Conservation (phyloP, 371 early-diverging fungal species). For the Mortierella sp. region DNA sequence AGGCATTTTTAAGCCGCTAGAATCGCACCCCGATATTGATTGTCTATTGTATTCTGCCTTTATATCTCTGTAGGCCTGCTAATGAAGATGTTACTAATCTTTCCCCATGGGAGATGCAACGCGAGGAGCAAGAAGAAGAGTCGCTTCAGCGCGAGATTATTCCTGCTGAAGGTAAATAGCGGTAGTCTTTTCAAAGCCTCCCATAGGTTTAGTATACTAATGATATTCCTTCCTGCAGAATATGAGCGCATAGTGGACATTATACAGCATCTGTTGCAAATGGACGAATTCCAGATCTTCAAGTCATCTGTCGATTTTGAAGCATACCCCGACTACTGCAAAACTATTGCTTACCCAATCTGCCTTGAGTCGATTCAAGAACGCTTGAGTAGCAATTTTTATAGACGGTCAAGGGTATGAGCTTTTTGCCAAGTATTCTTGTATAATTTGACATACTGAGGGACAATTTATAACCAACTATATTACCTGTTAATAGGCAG, state of each 20-base stretch:
- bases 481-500: conserved; percentile 54
- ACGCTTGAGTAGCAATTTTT: conserved; percentile 69
- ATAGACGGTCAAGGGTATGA: conserved; percentile 69
- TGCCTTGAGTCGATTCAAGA: conserved; percentile 71
- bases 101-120: conserved; percentile 72
- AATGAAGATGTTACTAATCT: conserved; percentile 56
- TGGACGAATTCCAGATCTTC: conserved; percentile 71
- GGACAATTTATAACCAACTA: conserved; percentile 8
- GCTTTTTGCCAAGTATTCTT: neutral
- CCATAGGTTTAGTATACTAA: no score
- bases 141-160: conserved; percentile 56
- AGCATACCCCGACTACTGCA: conserved; percentile 74
- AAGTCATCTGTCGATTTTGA: conserved; percentile 76
- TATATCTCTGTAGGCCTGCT: conserved; percentile 26
- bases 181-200: no score
- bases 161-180: conserved; percentile 57
- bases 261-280: conserved; percentile 34
- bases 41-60: neutral
- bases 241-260: conserved; percentile 32
- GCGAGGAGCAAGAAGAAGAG: conserved; percentile 41
- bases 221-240: conserved; percentile 14
- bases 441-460: neutral
- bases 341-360: conserved; percentile 78
- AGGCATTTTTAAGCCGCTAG: no score
- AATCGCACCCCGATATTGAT: neutral